phyloP scores from a whole-genome alignment of 2,329 filamentous ascomycete species.

The Nannizziopsis barbatae region DNA sequence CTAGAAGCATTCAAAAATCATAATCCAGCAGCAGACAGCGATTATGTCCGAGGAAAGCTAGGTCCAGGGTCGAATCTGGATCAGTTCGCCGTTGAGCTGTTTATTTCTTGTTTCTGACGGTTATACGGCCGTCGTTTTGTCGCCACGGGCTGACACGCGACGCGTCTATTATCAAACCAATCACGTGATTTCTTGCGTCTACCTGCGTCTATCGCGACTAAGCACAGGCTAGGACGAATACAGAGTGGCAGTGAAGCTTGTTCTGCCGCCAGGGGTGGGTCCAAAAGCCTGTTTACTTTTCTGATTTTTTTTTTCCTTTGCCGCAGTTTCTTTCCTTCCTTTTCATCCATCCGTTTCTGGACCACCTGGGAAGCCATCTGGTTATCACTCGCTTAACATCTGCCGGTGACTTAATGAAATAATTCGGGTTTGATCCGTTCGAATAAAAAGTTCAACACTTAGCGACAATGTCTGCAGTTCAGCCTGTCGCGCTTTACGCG shows the following conservation, averaged over 20 bases:
- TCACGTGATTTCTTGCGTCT: no score
- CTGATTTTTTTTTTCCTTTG: slow-evolving; percentile 7
- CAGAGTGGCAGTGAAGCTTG: no score
- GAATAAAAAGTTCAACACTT: neutral
- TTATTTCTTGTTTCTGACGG: no score
- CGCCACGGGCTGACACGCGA: no score
- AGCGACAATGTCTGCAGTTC: slow-evolving; percentile 35
- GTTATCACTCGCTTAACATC: neutral
- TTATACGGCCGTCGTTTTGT: no score
- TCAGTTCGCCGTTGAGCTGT: slow-evolving; percentile 1
- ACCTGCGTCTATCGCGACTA: no score
- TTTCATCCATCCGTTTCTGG: no score
- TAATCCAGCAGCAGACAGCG: slow-evolving; percentile 2
- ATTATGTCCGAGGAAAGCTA: neutral
- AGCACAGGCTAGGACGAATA: no score
- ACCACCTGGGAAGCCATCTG: neutral
- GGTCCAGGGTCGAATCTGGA: neutral
- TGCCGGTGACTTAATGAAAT: neutral
- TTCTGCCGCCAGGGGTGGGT: neutral
- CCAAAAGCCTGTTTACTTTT: slow-evolving; percentile 18
- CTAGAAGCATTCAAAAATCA: slow-evolving; percentile 3
- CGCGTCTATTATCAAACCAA: no score
- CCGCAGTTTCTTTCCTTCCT: no score
- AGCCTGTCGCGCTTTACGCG: slow-evolving; percentile 74
- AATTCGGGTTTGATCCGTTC: neutral